phyloP scores from a whole-genome alignment of 768 basidiomycete genomes.

The Pleurotus pulmonarius region DNA sequence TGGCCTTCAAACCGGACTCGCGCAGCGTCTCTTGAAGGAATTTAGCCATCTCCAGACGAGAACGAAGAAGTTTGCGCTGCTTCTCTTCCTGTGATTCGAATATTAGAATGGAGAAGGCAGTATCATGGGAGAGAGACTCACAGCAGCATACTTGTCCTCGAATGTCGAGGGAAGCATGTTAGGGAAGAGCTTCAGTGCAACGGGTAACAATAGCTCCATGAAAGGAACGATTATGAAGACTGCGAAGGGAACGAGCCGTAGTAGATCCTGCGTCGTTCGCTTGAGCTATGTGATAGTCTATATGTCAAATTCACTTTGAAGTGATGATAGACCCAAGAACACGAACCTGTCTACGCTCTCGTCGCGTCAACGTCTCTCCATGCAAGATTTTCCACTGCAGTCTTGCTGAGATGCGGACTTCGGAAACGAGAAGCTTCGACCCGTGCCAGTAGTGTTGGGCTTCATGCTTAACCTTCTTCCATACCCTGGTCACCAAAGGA shows the following conservation, averaged over 20 bases:
- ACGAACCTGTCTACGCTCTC: conserved; percentile 88
- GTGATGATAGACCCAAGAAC: neutral
- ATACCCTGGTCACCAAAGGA: conserved; percentile 59
- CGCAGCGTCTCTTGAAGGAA: conserved; percentile 97
- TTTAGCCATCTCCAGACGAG: conserved; percentile 97
- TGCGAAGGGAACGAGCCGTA: conserved; percentile 92
- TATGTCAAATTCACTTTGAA: neutral
- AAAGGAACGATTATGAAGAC: conserved; percentile 96
- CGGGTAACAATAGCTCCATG: conserved; percentile 96
- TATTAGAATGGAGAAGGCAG: neutral
- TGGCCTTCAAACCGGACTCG: conserved; percentile 90
- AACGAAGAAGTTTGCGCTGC: conserved; percentile 89
- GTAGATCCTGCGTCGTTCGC: conserved; percentile 89
- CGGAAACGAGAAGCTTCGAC: conserved; percentile 88
- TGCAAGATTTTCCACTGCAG: conserved; percentile 91
- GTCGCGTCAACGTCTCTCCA: conserved; percentile 85
- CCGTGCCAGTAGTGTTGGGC: conserved; percentile 97
- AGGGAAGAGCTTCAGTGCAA: conserved; percentile 95
- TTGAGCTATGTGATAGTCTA: conserved; percentile 52
- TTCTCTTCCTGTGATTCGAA: conserved; percentile 79
- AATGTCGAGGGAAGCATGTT: conserved; percentile 99
- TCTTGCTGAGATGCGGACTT: conserved; percentile 85
- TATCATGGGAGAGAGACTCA: conserved; percentile 22
- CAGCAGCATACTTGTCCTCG: conserved; percentile 94
- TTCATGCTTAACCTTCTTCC: conserved; percentile 96